These are phyloP conservation scores for Moniliophthora roreri DNA, from an alignment of 1,284 basidiomycete genomes.

Conservation along the genomic window DNA sequence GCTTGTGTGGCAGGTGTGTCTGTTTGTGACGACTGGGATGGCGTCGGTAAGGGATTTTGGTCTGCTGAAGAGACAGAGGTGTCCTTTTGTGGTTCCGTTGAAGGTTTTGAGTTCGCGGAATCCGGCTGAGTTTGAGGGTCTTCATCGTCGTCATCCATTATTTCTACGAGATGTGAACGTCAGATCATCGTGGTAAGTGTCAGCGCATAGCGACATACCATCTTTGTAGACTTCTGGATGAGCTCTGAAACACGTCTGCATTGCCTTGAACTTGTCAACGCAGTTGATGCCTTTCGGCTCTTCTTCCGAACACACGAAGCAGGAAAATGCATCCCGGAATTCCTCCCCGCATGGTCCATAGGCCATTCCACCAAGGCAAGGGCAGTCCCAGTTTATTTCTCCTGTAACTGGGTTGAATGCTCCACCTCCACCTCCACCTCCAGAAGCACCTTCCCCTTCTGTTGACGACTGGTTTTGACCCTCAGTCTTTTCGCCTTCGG, in stretches of 20 bases:
- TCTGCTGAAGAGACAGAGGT: background rate
- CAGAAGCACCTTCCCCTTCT: slow-evolving; percentile 21
- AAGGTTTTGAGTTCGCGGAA: background rate
- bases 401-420: slow-evolving; percentile 93
- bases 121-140: slow-evolving; percentile 24
- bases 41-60: background rate
- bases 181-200: slow-evolving; percentile 3
- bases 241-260: slow-evolving; percentile 97
- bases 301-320: slow-evolving; percentile 92
- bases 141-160: slow-evolving; percentile 57
- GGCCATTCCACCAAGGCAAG: slow-evolving; percentile 98
- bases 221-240: slow-evolving; percentile 96
- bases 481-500: slow-evolving; percentile 12
- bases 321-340: slow-evolving; percentile 96
- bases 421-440: slow-evolving; percentile 37
- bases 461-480: slow-evolving; percentile 14
- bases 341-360: slow-evolving; percentile 93
- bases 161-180: slow-evolving; percentile 40
- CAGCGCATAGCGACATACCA: slow-evolving; percentile 49
- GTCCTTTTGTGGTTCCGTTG: background rate
- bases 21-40: background rate
- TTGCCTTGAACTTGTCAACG: slow-evolving; percentile 95
- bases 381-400: slow-evolving; percentile 98
- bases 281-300: slow-evolving; percentile 99
- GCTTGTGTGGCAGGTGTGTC: background rate